A percentile compares a stretch with the other conserved stretches of the same genome.
phyloP scores from a whole-genome alignment of 1,284 basidiomycete genomes.

The Ceratobasidium sp. region DNA sequence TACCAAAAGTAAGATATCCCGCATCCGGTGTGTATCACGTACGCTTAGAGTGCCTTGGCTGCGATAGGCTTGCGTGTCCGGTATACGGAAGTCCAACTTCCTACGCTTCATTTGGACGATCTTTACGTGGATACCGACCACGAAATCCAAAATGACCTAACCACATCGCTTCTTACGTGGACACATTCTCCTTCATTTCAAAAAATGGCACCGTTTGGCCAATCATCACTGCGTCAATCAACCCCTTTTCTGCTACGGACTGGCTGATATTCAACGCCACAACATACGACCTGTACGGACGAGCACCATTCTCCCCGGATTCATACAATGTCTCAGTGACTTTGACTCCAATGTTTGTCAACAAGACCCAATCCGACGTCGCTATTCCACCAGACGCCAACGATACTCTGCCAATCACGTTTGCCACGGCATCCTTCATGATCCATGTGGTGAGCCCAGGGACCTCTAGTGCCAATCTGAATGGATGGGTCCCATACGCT shows the following conservation, averaged over 20 bases:
- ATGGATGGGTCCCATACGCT: conserved; percentile 27
- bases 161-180: conserved; percentile 4
- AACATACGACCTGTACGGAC: conserved; percentile 1
- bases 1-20: too few species aligned
- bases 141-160: not conserved
- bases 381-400: not conserved
- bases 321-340: conserved; percentile 28
- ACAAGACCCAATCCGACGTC: conserved; percentile 12
- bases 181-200: not conserved
- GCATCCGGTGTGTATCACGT: too few species aligned
- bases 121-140: conserved; percentile 9
- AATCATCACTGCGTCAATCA: conserved; percentile 2
- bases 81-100: conserved; percentile 4
- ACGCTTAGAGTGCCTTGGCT: too few species aligned
- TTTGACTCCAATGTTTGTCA: conserved; percentile 3
- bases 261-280: conserved; percentile 20
- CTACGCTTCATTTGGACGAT: not conserved
- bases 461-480: not conserved
- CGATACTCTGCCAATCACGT: conserved; percentile 5
- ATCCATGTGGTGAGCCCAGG: conserved; percentile 2
- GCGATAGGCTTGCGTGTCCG: not conserved
- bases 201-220: conserved; percentile 6
- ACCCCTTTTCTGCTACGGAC: conserved; percentile 14
- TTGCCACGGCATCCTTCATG: conserved; percentile 5
- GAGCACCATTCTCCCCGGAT: not conserved